phyloP scores from a whole-genome alignment of 257 asterid species.

The Knoxia roxburghii region DNA sequence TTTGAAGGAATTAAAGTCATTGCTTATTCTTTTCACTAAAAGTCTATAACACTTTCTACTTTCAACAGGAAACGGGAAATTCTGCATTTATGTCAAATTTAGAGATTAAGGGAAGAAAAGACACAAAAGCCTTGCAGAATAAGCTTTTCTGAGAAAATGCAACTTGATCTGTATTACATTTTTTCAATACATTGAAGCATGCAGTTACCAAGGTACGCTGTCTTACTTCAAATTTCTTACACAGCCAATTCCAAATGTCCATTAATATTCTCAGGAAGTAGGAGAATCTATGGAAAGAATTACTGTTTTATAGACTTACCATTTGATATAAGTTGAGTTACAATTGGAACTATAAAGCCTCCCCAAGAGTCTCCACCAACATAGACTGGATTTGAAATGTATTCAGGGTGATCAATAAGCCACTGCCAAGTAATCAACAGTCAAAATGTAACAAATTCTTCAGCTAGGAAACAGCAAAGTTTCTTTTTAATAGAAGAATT shows the following conservation, averaged over 20 bases:
- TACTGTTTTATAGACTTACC: conserved; percentile 4
- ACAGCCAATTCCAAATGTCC: background rate
- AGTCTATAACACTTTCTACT: no score
- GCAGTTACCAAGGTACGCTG: no score
- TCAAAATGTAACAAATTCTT: background rate
- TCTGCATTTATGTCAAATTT: no score
- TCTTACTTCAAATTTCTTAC: no score
- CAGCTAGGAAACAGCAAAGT: no score
- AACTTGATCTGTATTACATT: no score
- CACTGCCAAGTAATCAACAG: conserved; percentile 14
- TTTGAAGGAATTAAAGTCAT: no score
- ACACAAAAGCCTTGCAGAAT: no score
- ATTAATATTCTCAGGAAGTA: background rate
- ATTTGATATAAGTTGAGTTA: conserved; percentile 22
- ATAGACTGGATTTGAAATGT: conserved; percentile 18
- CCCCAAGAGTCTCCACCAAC: conserved; percentile 28
- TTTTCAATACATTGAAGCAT: background rate
- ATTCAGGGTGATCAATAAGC: conserved; percentile 25
- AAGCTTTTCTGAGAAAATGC: no score
- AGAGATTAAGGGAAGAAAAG: no score
- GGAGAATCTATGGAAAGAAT: background rate
- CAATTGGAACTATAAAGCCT: conserved; percentile 21
- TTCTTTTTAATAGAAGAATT: background rate
- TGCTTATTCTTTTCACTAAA: no score
- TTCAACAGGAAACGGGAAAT: no score